Base-by-base conservation (phyloP, 2,329 filamentous ascomycete genomes). In the Clarireedia homoeocarpa region DNA sequence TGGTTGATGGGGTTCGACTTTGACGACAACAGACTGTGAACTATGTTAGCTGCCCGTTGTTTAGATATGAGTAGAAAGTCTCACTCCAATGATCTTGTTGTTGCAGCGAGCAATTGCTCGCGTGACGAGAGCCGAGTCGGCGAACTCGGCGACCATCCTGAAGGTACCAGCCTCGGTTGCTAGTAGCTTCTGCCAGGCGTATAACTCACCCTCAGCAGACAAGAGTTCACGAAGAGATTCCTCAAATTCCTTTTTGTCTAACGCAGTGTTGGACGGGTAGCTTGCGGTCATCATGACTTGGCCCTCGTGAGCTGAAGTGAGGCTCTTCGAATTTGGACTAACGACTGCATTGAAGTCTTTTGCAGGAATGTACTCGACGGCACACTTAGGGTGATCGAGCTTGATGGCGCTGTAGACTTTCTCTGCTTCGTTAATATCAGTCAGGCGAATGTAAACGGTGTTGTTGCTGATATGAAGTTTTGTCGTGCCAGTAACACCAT, bases 241-340 rank as follows among this genome's bases (percentile, higher is more conserved):
- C 51, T 78, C 74, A 5, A 68, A 73, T 49, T 47, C 68, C 56
- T 49, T 62, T 57, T 27, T 61, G 30, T 51, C 68, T 55, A 44
- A 56, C 53, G 50, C 64, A 27, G 57, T 55, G 5, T 36, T 27
- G 17, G 59, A 46, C 14, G 66, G 67, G 53, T 66, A 67, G 46
- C 74, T 73, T 24, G 79, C 76, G n/a, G 73, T 75, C 10, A 83
- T 66, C 55, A 75, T 71, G 40, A 83, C 66, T 63, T 83, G 79
- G 17, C 79, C 82, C 69, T 84, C 81, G 59, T 79, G 75, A 48
- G 75, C 70, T 17, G 76, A 74, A 7, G 5, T 10, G 26, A 23
- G 58, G 51, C 26, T 63, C 61, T 53, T 39, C 9, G 27, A 51
- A 30, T 54, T 27, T 51, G 52, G 38, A 65, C 63, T 12, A 60